Evolutionary conservation across 352 stramenopile species (phyloP), one percentile per base, ranked within the genome.

Genomic region (Phytophthora uliginosa): DNA sequence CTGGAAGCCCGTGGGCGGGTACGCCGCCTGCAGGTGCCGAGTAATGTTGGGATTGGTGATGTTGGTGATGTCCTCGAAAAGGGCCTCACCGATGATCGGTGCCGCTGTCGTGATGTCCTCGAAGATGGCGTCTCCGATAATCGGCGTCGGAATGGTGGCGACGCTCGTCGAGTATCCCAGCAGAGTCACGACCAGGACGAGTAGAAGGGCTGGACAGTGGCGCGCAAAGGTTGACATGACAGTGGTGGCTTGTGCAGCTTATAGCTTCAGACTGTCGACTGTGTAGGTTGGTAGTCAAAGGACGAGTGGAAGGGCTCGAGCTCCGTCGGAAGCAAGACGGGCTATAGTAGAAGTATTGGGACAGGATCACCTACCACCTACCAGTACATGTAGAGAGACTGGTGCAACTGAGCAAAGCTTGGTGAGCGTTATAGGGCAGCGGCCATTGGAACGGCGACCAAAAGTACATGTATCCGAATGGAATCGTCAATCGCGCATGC

Each of bases 61-160:
- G 47, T 67, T 56, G 34, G 36, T 52, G 15, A 64, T 7, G 34
- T 76, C 58, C 22, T 79, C 67, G 24, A 59, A 73, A 22, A 73
- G 38, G 36, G 42, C 67, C 0, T 76, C 58, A 3, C 72, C 72
- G 59, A 79, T 63, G 50, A 70, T 68, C n/a, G 70, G 59, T 10
- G 31, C n/a, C 18, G 50, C 63, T 3, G 34, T 69, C 53, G 69
- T 61, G 38, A 77, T 34, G 58, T 77, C 59, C 22, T 77, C 65
- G 50, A 74, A 73, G 20, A 74, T 53, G 58, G 57, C 58, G 20
- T 73, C 64, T 15, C 70, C 54, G 36, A 78, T 71, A 33, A 74
- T 76, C 22, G 71, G 60, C 12, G 40, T 56, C 18, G 58, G 64
- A 33, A 68, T 64, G n/a, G 40, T 73, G 66, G 56, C 61, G 51